Evolutionary conservation across 1,284 basidiomycete genomes (phyloP), one percentile per base, ranked within the genome.

Genomic region (Schizopora paradoxa): DNA sequence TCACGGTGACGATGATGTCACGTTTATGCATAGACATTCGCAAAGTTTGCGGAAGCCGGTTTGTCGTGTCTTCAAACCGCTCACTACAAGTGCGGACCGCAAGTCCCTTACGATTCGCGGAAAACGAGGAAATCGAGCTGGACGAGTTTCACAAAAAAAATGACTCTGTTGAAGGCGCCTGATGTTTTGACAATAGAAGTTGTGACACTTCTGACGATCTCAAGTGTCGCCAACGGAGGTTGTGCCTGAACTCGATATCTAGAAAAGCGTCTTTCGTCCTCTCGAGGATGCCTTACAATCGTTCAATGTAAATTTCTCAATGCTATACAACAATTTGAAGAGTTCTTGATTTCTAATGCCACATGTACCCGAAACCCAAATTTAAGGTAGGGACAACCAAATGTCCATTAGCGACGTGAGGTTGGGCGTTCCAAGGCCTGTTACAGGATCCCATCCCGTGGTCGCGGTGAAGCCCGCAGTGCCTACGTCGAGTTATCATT

Each of bases 361-460:
- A 3, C 5, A 35, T 3, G 4, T 35, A 19, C 18, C 33, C 33
- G 33, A 35, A n/a, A 35, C 33, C 6, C 22, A 19, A 10, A 40
- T 34, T 49, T 38, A 52, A 7, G 52, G 52, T 22, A 51, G 29
- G 4, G 28, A 39, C 6, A 54, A 28, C 52, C 52, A 54, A 5
- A 46, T 40, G 13, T 43, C 52, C 39, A 54, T 47, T 19, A 54
- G 35, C 38, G 49, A 47, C 22, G 43, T 45, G 22, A 54, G 27
- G 23, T 54, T 51, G 26, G 52, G 49, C 5, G 52, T 54, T 10
- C 52, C 52, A 36, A 54, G 40, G 18, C 52, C 52, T 46, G 40
- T 58, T 18, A 56, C 51, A 8, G 58, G 53, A 37, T 59, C 58
- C 58, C 58, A 59, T n/a, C 58, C 56, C 18, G 43, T 44, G 7